These are phyloP conservation scores for Solanum chaucha DNA, from an alignment of 257 asterid genomes.

Conservation along the genomic window DNA sequence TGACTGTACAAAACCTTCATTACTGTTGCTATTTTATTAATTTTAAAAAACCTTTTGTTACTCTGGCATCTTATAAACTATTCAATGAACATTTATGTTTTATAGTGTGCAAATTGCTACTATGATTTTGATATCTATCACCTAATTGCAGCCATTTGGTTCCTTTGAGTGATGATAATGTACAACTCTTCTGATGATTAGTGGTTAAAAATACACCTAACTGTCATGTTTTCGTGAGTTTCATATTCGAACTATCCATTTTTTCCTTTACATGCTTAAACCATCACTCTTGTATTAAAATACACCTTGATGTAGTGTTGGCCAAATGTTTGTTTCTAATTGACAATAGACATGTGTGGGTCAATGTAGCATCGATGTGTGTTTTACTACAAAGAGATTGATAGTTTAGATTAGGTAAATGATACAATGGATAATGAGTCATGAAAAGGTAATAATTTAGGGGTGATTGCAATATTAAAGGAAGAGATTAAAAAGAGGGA, in stretches of 20 bases:
- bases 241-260: neutral
- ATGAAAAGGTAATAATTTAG: neutral
- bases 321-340: neutral
- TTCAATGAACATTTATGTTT: neutral
- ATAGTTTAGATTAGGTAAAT: neutral
- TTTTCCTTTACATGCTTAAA: neutral
- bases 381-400: neutral
- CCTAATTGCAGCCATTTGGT: neutral
- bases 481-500: neutral
- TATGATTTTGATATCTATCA: neutral
- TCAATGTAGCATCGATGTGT: neutral
- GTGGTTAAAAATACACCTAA: neutral
- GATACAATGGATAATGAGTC: neutral
- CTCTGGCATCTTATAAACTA: neutral
- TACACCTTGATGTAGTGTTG: neutral
- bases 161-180: neutral
- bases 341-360: neutral
- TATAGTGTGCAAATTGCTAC: neutral
- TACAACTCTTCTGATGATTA: neutral
- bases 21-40: neutral
- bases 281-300: neutral
- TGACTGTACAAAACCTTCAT: conserved; percentile 1
- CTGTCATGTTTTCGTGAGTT: neutral
- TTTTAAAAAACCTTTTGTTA: neutral
- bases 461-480: neutral